Percentiles rank a stretch among this genome's conserved stretches.
Evolutionary conservation across 129 eudicot genomes (phyloP).

Genomic region (Oenanthe sinensis): DNA sequence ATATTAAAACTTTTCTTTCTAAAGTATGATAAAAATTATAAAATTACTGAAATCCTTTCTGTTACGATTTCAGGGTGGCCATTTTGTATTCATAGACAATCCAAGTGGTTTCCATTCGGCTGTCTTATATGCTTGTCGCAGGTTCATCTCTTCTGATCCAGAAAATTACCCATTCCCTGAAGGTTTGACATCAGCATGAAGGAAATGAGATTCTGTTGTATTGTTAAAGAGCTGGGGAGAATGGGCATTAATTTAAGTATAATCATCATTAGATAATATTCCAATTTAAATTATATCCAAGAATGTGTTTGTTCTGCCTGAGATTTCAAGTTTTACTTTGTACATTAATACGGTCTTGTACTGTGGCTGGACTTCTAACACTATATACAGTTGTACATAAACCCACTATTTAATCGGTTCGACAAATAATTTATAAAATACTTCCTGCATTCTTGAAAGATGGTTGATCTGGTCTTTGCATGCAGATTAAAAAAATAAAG

Average conservation of each 20-base stretch:
- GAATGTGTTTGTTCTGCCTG: constrained; percentile 3
- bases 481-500: too few species aligned
- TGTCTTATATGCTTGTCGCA: constrained; percentile 56
- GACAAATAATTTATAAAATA: not conserved
- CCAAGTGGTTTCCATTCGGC: constrained; percentile 75
- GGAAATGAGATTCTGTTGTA: not conserved
- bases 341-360: not conserved
- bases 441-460: not conserved
- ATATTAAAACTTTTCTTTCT: not conserved
- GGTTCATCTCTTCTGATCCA: constrained; percentile 38
- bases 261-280: not conserved
- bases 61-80: constrained; percentile 53
- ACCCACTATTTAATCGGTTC: not conserved
- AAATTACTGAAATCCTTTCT: not conserved
- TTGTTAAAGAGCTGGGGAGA: not conserved
- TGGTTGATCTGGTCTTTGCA: too few species aligned
- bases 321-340: not conserved
- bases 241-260: not conserved
- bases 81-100: constrained; percentile 68
- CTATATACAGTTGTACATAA: not conserved
- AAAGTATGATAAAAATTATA: not conserved
- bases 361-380: not conserved
- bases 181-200: constrained; percentile 48
- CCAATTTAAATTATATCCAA: not conserved
- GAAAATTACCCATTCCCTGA: constrained; percentile 45